Evolutionary conservation across 2,329 filamentous ascomycete species (phyloP), one percentile per base, ranked within the genome.

Genomic region (Westerdykella aurantiaca): DNA sequence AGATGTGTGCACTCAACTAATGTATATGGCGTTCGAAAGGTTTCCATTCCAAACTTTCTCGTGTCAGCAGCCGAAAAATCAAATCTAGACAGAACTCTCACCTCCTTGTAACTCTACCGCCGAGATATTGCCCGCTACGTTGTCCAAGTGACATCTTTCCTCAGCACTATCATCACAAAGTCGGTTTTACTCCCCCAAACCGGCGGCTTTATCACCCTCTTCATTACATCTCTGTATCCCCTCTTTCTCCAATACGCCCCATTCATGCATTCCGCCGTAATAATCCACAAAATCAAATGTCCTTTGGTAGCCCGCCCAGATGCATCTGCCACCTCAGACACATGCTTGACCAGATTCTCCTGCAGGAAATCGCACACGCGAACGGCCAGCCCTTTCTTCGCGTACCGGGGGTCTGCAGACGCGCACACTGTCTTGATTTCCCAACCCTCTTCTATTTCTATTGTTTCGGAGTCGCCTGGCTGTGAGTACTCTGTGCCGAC

Each of bases 401-500:
- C 14, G 34, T 59, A 63, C 17, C 21, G 38, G 7, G 39, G 29
- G 21, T 51, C 49, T 0, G 46, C 53, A 34, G 56, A 45, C 0
- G 62, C 58, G 35, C 50, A 55, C 1, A 63, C 54, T 1, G 50
- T 50, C 22, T 62, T 62, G 7, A 60, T 47, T 25, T 63, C 60
- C 55, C 54, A 63, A 1, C 60, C 60, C 9, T 41, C 23, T 41
- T 62, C 58, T 1, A 21, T 37, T 14, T 50, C 50, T 38, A 59
- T 50, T 17, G 48, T 48, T 4, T 37, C 37, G 50, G 47, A 56
- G 2, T 55, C 59, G 25, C 5, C n/a, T 3, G 9, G 10, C 3
- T 38, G 7, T n/a, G 37, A 21, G 17, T 7, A 6, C 2, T 14
- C 37, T 17, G 4, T 21, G 18, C 34, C 18, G 7, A 14, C 34